Evolutionary conservation across 306 rosid species (phyloP).

Genomic region (Cicer judaicum): DNA sequence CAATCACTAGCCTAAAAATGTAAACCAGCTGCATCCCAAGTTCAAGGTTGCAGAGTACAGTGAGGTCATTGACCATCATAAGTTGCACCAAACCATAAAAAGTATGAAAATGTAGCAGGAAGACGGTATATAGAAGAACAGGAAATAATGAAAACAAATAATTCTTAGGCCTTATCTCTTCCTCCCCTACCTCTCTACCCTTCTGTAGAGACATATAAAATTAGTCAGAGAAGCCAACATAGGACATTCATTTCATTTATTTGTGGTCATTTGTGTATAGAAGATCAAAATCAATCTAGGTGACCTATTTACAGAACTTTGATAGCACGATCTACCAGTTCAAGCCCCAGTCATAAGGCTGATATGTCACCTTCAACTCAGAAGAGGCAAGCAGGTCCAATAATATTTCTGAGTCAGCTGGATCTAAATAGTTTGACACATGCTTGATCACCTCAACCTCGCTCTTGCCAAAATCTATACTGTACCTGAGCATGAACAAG

Average conservation of each 20-base stretch:
- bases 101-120: neutral
- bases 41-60: constrained; percentile 31
- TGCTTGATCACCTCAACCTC: constrained; percentile 87
- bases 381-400: constrained; percentile 74
- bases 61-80: neutral
- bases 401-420: constrained; percentile 66
- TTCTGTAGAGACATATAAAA: constrained; percentile 6
- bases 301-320: constrained; percentile 35
- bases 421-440: constrained; percentile 75
- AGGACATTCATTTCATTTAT: constrained; percentile 40
- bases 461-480: constrained; percentile 82
- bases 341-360: constrained; percentile 84
- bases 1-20: neutral
- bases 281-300: constrained; percentile 34
- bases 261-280: constrained; percentile 24
- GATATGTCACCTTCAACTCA: constrained; percentile 82
- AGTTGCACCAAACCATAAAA: constrained; percentile 27
- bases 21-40: constrained; percentile 7
- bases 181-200: constrained; percentile 2
- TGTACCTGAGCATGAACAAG: constrained; percentile 64
- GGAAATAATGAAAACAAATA: constrained; percentile 12
- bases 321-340: constrained; percentile 54
- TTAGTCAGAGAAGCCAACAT: constrained; percentile 23
- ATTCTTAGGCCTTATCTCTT: constrained; percentile 25
- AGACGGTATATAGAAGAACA: neutral